Percentiles rank a stretch among this genome's conserved stretches.
These are phyloP conservation scores for Candida multigemmis DNA, from an alignment of 805 yeast genomes.

Conservation along the genomic window DNA sequence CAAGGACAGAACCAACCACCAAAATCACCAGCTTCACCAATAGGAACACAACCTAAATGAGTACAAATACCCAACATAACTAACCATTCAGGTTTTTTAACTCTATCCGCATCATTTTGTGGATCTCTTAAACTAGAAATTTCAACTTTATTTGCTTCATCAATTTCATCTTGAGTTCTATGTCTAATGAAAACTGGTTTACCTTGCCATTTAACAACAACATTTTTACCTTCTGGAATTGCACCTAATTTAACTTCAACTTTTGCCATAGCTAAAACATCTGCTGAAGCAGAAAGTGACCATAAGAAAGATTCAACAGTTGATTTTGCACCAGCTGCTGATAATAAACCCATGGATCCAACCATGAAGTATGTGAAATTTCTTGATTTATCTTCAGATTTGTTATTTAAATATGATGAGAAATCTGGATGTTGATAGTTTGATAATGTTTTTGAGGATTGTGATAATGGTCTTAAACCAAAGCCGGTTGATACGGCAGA, in stretches of 20 bases:
- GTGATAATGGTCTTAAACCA: constrained; percentile 42
- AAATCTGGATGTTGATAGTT: constrained; percentile 90
- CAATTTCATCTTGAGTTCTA: constrained; percentile 89
- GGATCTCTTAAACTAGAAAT: constrained; percentile 84
- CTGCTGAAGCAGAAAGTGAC: constrained; percentile 97
- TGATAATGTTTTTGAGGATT: constrained; percentile 50
- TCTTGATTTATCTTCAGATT: constrained; percentile 59
- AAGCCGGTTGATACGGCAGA: too few species aligned
- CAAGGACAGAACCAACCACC: constrained; percentile 99
- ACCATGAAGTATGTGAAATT: constrained; percentile 95
- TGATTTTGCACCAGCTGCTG: constrained; percentile 93
- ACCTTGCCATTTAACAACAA: constrained; percentile 99
- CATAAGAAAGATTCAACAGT: constrained; percentile 89
- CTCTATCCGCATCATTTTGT: constrained; percentile 87
- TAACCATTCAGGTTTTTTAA: constrained; percentile 95
- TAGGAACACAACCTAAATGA: constrained; percentile 99
- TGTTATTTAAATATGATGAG: constrained; percentile 69
- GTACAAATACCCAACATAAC: constrained; percentile 99
- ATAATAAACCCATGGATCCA: constrained; percentile 84
- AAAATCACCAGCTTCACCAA: constrained; percentile 98
- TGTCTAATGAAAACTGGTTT: constrained; percentile 99
- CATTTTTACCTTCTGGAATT: constrained; percentile 96
- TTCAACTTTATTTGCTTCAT: constrained; percentile 85
- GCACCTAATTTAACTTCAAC: constrained; percentile 92
- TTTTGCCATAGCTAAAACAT: constrained; percentile 98